A percentile compares a stretch with the other conserved stretches of the same genome.
Conservation (phyloP, 2,329 filamentous ascomycete species). For the Curvularia hawaiiensis region DNA sequence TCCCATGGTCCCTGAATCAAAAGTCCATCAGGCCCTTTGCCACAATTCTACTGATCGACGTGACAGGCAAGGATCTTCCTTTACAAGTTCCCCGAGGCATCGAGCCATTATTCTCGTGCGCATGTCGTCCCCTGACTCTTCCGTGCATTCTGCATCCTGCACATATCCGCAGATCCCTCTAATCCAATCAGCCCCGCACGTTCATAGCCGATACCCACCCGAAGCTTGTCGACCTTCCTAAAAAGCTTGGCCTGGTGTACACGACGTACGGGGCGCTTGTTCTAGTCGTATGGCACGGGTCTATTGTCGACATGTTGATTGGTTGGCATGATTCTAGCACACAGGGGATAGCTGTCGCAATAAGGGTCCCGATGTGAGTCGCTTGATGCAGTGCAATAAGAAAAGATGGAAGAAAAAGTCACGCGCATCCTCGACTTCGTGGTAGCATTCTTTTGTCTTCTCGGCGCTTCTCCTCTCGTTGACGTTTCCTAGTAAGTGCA, state of each 20-base stretch:
- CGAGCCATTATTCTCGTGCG: not conserved
- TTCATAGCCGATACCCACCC: conserved; percentile 5
- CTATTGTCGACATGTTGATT: not conserved
- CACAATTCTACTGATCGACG: not conserved
- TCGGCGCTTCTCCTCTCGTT: not conserved
- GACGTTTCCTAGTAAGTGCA: not conserved
- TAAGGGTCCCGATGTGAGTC: not conserved
- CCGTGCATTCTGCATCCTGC: conserved; percentile 1
- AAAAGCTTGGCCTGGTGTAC: conserved; percentile 23
- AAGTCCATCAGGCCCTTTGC: not conserved
- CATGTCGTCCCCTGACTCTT: conserved; percentile 7
- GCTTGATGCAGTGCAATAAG: not conserved
- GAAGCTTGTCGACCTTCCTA: conserved; percentile 29
- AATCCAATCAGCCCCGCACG: conserved; percentile 26
- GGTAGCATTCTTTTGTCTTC: not conserved
- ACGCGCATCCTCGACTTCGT: not conserved
- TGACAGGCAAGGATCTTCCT: not conserved
- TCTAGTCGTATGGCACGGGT: conserved; percentile 6
- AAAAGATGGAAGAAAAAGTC: not conserved
- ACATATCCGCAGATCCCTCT: conserved; percentile 2
- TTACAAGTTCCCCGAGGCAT: not conserved
- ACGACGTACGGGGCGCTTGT: not conserved
- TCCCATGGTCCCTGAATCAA: not conserved
- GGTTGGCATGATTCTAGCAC: not conserved
- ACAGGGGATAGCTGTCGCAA: not conserved